Percentiles rank a stretch among this genome's conserved stretches.
phyloP scores from a whole-genome alignment of 768 basidiomycete genomes.

The Glaciozyma antarctica region DNA sequence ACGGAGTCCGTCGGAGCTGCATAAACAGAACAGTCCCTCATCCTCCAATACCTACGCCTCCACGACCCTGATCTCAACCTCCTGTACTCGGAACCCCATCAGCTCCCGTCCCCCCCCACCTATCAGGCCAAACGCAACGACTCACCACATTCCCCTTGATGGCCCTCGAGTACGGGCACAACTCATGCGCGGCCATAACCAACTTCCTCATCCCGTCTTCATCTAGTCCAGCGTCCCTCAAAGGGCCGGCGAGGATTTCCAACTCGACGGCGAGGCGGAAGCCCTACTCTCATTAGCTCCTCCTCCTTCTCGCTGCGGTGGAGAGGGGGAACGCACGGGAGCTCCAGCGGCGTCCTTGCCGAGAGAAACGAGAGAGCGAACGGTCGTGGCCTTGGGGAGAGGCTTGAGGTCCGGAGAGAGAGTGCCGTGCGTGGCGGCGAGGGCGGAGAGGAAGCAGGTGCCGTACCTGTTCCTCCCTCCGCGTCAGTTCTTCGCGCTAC shows the following conservation, averaged over 20 bases:
- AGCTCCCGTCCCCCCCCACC: not conserved
- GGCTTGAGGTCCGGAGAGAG: constrained; percentile 28
- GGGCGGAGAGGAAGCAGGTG: constrained; percentile 31
- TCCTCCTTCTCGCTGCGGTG: not conserved
- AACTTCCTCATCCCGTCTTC: constrained; percentile 26
- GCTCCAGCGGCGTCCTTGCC: constrained; percentile 28
- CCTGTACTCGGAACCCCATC: not conserved
- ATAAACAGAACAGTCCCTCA: too few species aligned
- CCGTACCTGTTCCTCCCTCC: constrained; percentile 7
- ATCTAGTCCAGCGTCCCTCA: constrained; percentile 22
- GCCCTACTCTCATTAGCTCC: constrained; percentile 4
- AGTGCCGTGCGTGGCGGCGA: constrained; percentile 27
- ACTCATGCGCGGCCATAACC: constrained; percentile 26
- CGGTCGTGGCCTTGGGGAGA: constrained; percentile 20
- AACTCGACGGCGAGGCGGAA: constrained; percentile 33
- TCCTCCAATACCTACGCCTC: not conserved
- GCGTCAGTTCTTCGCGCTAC: not conserved
- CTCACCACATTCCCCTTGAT: constrained; percentile 31
- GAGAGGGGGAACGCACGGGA: constrained; percentile 2
- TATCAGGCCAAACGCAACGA: too few species aligned
- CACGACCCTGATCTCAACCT: constrained; percentile 7
- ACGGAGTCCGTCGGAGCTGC: too few species aligned
- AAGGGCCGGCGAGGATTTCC: constrained; percentile 25
- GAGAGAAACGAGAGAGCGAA: constrained; percentile 25
- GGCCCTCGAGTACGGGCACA: constrained; percentile 33